Conservation (phyloP, 257 asterid species). For the Rehmannia glutinosa region DNA sequence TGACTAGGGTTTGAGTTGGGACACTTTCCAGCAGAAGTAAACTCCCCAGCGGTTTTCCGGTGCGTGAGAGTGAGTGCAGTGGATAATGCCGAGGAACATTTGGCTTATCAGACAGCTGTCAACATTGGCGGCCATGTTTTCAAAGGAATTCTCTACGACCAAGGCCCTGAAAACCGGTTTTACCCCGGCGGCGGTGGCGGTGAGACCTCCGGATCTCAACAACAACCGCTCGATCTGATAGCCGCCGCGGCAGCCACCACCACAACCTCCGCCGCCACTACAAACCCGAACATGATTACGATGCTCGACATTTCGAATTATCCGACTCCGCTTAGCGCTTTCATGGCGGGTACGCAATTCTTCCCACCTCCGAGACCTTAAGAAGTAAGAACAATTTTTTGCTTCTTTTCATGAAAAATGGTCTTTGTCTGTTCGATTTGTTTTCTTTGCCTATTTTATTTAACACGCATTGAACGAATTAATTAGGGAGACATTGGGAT, state of each 20-base stretch:
- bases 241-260: conserved; percentile 25
- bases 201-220: conserved; percentile 30
- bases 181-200: conserved; percentile 21
- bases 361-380: conserved; percentile 74
- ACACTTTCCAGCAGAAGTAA: conserved; percentile 46
- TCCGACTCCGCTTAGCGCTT: conserved; percentile 47
- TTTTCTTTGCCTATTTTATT: not conserved
- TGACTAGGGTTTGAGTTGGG: conserved; percentile 44
- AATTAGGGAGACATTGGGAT: conserved; percentile 13
- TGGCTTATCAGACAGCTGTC: conserved; percentile 57
- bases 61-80: conserved; percentile 43
- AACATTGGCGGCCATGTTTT: conserved; percentile 62
- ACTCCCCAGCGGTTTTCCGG: conserved; percentile 42
- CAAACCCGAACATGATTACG: conserved; percentile 24
- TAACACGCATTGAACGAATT: not conserved
- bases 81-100: conserved; percentile 42
- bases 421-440: not conserved
- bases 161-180: conserved; percentile 44
- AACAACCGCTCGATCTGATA: conserved; percentile 35
- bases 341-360: conserved; percentile 91
- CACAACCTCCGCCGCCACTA: conserved; percentile 17
- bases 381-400: too few relatives aligned
- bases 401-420: too few relatives aligned
- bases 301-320: conserved; percentile 65
- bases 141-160: conserved; percentile 61